phyloP scores from a whole-genome alignment of 2,329 filamentous ascomycete genomes.

The Elsinoe perseae region DNA sequence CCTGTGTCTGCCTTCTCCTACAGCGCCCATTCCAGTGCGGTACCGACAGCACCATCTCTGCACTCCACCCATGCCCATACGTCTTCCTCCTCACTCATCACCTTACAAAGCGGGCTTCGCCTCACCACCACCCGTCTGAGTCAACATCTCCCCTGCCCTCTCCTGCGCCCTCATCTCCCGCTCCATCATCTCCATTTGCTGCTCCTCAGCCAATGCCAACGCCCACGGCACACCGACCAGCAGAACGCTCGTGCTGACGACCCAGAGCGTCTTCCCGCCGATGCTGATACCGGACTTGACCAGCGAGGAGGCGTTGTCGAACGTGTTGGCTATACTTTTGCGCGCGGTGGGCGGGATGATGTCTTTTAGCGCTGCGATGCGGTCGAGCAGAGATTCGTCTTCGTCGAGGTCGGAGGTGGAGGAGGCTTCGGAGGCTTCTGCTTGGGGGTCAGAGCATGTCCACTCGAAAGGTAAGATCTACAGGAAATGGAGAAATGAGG shows the following conservation, averaged over 20 bases:
- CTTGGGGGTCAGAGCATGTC: too few species aligned
- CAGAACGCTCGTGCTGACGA: slow-evolving; percentile 81
- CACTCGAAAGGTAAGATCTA: too few species aligned
- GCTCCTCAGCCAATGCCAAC: slow-evolving; percentile 87
- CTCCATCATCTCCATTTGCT: slow-evolving; percentile 96
- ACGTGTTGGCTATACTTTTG: slow-evolving; percentile 35
- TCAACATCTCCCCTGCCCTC: slow-evolving; percentile 46
- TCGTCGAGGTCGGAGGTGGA: slow-evolving; percentile 58
- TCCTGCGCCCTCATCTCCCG: slow-evolving; percentile 94
- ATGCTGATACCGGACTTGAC: slow-evolving; percentile 58
- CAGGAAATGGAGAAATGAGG: slow-evolving; percentile 1
- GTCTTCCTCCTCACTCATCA: neutral
- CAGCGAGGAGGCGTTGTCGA: slow-evolving; percentile 48
- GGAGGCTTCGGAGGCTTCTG: slow-evolving; percentile 70
- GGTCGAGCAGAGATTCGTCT: slow-evolving; percentile 37
- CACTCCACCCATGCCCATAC: neutral
- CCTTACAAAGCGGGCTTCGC: slow-evolving; percentile 12
- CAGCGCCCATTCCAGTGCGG: neutral
- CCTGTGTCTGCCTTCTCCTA: neutral
- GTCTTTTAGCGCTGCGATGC: slow-evolving; percentile 38
- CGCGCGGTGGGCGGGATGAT: slow-evolving; percentile 39
- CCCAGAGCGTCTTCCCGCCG: slow-evolving; percentile 81
- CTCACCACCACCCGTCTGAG: slow-evolving; percentile 7
- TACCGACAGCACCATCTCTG: too few species aligned
- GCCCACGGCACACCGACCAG: slow-evolving; percentile 90